phyloP scores from a whole-genome alignment of 176 grass and related monocot species.

The Aechmea fasciata region DNA sequence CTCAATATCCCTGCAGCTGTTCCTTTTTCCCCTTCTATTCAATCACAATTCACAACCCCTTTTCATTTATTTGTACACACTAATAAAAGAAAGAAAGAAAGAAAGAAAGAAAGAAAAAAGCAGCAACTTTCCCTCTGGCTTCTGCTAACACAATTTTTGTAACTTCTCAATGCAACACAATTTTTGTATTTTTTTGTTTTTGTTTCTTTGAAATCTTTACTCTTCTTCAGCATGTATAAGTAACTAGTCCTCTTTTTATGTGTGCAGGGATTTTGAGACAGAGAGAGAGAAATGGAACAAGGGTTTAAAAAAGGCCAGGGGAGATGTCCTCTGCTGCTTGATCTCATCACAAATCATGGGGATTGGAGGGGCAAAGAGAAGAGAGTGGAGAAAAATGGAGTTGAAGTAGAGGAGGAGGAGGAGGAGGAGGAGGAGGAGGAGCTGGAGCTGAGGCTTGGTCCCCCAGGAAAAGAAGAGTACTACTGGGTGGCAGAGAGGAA shows the following conservation, averaged over 20 bases:
- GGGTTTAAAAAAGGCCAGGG: background rate
- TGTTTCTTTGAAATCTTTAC: no score
- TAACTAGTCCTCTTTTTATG: no score
- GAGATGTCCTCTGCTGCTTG: background rate
- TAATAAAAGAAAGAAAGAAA: background rate
- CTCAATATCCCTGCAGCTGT: background rate
- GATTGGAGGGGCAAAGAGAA: background rate
- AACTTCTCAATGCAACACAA: background rate
- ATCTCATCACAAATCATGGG: constrained; percentile 7
- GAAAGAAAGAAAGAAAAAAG: background rate
- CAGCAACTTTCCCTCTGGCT: background rate
- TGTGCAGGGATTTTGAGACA: background rate
- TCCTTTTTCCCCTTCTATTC: background rate
- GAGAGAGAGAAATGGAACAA: constrained; percentile 6
- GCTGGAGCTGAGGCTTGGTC: constrained; percentile 57
- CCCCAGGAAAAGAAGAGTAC: constrained; percentile 37
- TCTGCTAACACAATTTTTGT: background rate
- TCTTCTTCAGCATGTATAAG: no score
- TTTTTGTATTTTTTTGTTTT: no score
- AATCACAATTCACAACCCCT: background rate
- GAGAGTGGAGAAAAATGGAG: constrained; percentile 3
- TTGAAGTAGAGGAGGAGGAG: constrained; percentile 32
- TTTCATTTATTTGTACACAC: background rate
- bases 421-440: constrained; percentile 38
- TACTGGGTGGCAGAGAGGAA: constrained; percentile 22